Evolutionary conservation across 2,329 filamentous ascomycete species (phyloP), one percentile per base, ranked within the genome.

Genomic region (Ceratocystiopsis sp.): DNA sequence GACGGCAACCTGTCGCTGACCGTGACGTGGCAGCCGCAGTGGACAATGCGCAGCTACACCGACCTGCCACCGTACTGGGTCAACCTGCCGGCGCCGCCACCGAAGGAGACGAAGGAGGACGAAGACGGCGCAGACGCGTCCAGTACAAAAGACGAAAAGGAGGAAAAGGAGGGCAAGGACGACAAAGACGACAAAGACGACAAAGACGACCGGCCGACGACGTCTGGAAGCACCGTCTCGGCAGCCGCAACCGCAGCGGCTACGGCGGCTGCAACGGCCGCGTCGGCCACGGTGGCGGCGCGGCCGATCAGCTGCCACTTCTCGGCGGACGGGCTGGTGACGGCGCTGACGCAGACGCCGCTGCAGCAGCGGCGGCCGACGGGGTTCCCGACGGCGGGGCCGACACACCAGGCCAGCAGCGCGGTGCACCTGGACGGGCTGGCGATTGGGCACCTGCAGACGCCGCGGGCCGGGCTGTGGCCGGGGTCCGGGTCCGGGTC

Each of bases 21-120:
- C 1, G 66, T 75, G 0, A 57, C 60, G n/a, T 79, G 74, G 74
- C 63, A 66, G 9, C 61, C 62, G 15, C 57, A 61, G 11, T 75
- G 72, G 70, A 72, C 66, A 2, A 65, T 62, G 9, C 62, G 73
- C 38, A 65, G 69, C 47, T 62, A 63, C 17, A 59, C 59, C 0
- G 67, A 70, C 33, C 52, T 78, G 6, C 73, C 75, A 3, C 74
- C 73, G 0, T 76, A 76, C 49, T 78, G 73, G 74, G 64, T 73
- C 19, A 56, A 61, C 9, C 54, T 74, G 16, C 63, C 63, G n/a
- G 59, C 64, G 0, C 53, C 55, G 4, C 50, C 48, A 3, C 41
- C 44, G 1, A 21, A 18, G 21, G n/a, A 43, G 18, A 17, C 11
- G 12, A 17, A n/a, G 33, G 38, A 33, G 15, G 34, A n/a, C 4